phyloP scores from a whole-genome alignment of 352 stramenopile genomes.

The Nothophytophthora sp. region DNA sequence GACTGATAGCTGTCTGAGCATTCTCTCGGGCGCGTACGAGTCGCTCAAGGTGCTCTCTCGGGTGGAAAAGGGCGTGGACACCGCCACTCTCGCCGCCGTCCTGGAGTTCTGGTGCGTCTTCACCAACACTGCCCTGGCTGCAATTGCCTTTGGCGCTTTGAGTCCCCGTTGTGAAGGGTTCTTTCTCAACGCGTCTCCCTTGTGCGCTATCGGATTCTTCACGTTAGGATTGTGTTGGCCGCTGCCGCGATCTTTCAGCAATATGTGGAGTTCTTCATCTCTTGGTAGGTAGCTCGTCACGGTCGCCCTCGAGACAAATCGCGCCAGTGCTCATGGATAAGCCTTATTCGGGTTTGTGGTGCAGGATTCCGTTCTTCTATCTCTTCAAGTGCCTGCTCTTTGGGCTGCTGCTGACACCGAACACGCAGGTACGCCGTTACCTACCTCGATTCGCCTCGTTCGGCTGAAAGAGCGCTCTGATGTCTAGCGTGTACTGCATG shows the following conservation, averaged over 20 bases:
- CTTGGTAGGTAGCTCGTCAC: conserved; percentile 34
- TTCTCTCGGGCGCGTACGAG: conserved; percentile 66
- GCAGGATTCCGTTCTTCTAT: conserved; percentile 74
- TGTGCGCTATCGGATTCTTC: not conserved
- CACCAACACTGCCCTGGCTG: not conserved
- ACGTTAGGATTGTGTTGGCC: conserved; percentile 56
- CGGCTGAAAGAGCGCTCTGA: not conserved
- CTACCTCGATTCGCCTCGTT: not conserved
- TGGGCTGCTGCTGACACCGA: conserved; percentile 55
- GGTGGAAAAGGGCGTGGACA: conserved; percentile 57
- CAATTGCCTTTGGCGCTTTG: not conserved
- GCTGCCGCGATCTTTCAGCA: conserved; percentile 59
- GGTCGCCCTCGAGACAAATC: not conserved
- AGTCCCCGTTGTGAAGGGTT: not conserved
- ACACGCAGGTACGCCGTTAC: conserved; percentile 42
- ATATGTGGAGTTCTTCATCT: conserved; percentile 71
- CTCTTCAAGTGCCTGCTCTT: conserved; percentile 70
- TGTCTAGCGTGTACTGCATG: not conserved
- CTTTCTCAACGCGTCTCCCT: not conserved
- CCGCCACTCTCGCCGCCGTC: conserved; percentile 41
- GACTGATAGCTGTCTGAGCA: conserved; percentile 41
- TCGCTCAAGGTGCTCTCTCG: conserved; percentile 72
- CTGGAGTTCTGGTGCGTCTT: conserved; percentile 62
- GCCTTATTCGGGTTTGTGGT: not conserved
- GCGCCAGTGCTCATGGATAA: not conserved